These are phyloP conservation scores for Alternaria sp. DNA, from an alignment of 2,329 filamentous ascomycete species.

Conservation along the genomic window DNA sequence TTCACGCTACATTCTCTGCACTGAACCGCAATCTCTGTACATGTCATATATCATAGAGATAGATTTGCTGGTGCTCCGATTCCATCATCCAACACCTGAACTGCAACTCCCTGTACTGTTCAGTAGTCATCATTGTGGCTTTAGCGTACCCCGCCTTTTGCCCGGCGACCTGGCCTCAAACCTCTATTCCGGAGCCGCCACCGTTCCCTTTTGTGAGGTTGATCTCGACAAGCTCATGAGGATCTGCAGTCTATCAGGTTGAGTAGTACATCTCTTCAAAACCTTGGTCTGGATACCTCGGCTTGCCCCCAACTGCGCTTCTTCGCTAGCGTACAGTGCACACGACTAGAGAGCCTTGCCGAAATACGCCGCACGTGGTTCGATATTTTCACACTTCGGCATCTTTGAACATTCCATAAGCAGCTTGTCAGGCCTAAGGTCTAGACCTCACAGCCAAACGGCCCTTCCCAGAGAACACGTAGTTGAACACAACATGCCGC, in stretches of 20 bases:
- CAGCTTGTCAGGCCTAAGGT: neutral
- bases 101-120: neutral
- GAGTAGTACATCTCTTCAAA: neutral
- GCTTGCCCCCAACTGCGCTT: neutral
- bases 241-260: neutral
- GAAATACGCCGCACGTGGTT: constrained; percentile 14
- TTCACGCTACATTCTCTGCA: neutral
- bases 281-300: neutral
- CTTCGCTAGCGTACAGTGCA: constrained; percentile 1
- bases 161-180: neutral
- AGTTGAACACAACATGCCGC: neutral
- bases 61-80: neutral
- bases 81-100: neutral
- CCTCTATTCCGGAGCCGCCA: neutral
- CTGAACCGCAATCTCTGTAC: neutral
- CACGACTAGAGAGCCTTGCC: constrained; percentile 5
- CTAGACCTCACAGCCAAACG: constrained; percentile 4
- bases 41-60: neutral
- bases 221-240: neutral
- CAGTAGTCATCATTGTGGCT: neutral
- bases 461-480: neutral
- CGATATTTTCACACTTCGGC: constrained; percentile 10
- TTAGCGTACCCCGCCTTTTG: constrained; percentile 13
- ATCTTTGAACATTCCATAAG: constrained; percentile 3
- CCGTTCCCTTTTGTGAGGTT: constrained; percentile 5